Evolutionary conservation across 768 basidiomycete species (phyloP), one percentile per base, ranked within the genome.

Genomic region (Epithele typhae): DNA sequence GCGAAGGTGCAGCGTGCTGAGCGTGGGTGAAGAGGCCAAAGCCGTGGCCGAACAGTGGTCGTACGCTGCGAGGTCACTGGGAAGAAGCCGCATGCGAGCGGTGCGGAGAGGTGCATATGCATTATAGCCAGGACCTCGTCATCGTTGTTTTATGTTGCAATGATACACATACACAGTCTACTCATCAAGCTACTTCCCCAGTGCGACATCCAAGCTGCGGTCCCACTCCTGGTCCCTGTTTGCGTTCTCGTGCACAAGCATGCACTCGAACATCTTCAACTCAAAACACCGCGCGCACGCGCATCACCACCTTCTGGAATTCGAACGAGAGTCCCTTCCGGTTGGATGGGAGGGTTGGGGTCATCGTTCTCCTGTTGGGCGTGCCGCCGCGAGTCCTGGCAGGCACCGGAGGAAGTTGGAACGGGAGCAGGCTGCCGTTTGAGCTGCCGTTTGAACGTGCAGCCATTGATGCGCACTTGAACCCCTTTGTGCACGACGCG

Each of bases 211-310:
- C 17, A 92, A 71, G 64, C 92, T 86, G 59, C 71, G 80, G 62
- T 87, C 94, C 92, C 92, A 94, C 61, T 89, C 84, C 19, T 87
- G 73, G 43, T 82, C 81, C 53, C 81, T 79, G 50, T 92, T 79
- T 0, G 91, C 92, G 15, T 70, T 78, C 58, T 84, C 71, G 2
- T 79, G 80, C 49, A 93, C 84, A 62, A 95, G 89, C 1, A 90
- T 88, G 40, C 76, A 77, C 62, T 92, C 89, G 54, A 91, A 90
- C 6, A 69, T 65, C 12, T 72, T 65, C n/a, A 91, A 67, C 62
- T 83, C n/a, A n/a, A n/a, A n/a, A n/a, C n/a, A 74, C 77, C 43
- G 56, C 67, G 45, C 68, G 70, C 15, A 88, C 76, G 21, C 80
- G 77, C 57, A 74, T 76, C 3, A 71, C 78, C 5, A 81, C 84